phyloP scores from a whole-genome alignment of 2,329 filamentous ascomycete genomes.

The Amylocarpus encephaloides region DNA sequence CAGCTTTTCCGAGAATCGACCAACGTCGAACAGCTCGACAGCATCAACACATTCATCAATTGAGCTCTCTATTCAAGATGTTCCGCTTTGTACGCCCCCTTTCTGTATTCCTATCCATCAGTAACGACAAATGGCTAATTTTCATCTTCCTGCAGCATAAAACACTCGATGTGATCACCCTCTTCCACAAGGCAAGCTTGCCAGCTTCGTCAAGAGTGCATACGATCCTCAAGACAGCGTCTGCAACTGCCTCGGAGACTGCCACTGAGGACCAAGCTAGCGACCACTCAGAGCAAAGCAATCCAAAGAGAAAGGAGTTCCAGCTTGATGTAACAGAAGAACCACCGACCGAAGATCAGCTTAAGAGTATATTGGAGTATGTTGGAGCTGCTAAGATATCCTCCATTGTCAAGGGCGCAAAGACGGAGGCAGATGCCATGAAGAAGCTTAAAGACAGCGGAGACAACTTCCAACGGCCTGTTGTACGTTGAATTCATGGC shows the following conservation, averaged over 20 bases:
- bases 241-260: conserved; percentile 58
- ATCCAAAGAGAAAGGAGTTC: conserved; percentile 57
- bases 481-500: conserved; percentile 50
- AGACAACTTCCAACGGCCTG: conserved; percentile 64
- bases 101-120: neutral
- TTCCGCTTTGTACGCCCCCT: conserved; percentile 31
- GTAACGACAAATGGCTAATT: neutral
- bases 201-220: conserved; percentile 68
- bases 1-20: neutral
- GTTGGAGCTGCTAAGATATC: conserved; percentile 55
- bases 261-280: conserved; percentile 71
- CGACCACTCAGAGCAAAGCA: conserved; percentile 55
- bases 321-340: conserved; percentile 80
- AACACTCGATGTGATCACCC: conserved; percentile 82
- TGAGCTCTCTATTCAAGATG: conserved; percentile 24
- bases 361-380: conserved; percentile 79
- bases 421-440: conserved; percentile 68
- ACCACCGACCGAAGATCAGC: conserved; percentile 73
- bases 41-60: neutral
- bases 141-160: conserved; percentile 51
- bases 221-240: conserved; percentile 73
- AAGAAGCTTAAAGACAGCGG: conserved; percentile 67
- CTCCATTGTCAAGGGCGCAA: conserved; percentile 70
- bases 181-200: conserved; percentile 82
- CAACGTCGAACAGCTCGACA: conserved; percentile 11